Conservation (phyloP, 2,329 filamentous ascomycete genomes). For the Diaporthe nobilis region DNA sequence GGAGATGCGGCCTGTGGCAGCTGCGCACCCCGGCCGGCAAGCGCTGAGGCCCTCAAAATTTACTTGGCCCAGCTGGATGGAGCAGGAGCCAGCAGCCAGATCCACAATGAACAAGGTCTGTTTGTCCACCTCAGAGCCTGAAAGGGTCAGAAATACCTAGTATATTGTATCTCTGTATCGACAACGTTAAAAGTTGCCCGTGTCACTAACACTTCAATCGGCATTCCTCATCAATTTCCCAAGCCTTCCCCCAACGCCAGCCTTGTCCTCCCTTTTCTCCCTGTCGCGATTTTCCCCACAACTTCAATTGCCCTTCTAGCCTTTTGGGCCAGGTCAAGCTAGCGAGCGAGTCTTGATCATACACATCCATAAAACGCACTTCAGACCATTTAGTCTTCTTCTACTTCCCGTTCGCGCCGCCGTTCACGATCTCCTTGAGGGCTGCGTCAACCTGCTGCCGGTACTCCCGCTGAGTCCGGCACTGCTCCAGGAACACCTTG, state of each 20-base stretch:
- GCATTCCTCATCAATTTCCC: background rate
- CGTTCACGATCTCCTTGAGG: conserved; percentile 49
- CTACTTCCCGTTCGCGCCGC: conserved; percentile 47
- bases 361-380: background rate
- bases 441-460: conserved; percentile 82
- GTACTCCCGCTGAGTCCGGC: conserved; percentile 86
- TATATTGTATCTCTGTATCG: background rate
- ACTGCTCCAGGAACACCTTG: conserved; percentile 94
- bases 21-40: conserved; percentile 15
- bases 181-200: background rate
- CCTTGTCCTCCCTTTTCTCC: background rate
- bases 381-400: background rate
- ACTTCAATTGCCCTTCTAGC: background rate
- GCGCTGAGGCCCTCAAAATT: conserved; percentile 13
- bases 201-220: background rate
- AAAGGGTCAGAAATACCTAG: background rate
- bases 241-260: background rate
- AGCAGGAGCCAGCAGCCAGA: background rate
- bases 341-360: background rate
- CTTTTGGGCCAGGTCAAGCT: background rate
- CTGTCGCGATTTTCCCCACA: background rate
- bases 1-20: conserved; percentile 24
- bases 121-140: background rate
- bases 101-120: background rate
- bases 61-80: background rate